A percentile compares a stretch with the other conserved stretches of the same genome.
phyloP scores from a whole-genome alignment of 305 asterid species.

The Fraxinus baroniana region DNA sequence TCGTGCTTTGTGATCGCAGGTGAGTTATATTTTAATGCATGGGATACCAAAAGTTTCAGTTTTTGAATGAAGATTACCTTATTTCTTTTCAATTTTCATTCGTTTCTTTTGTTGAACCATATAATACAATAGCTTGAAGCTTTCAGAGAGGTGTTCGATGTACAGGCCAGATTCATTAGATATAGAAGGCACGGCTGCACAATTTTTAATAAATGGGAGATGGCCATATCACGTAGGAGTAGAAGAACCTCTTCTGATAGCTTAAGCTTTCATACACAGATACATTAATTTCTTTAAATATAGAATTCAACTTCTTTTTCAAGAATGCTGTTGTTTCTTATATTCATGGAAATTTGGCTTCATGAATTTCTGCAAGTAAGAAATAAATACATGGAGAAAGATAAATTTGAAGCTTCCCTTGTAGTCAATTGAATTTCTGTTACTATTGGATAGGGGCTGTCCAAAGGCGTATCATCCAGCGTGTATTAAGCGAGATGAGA shows the following conservation, averaged over 20 bases:
- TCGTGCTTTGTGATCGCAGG: constrained; percentile 56
- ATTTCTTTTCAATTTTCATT: neutral
- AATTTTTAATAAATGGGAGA: neutral
- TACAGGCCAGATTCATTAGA: neutral
- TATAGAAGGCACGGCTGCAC: neutral
- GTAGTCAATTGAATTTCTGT: constrained; percentile 17
- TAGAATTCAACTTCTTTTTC: neutral
- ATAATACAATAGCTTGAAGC: neutral
- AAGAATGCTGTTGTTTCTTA: neutral
- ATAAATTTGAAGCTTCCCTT: neutral
- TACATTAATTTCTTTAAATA: neutral
- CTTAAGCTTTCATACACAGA: neutral
- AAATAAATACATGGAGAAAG: neutral
- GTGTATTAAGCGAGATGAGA: constrained; percentile 54
- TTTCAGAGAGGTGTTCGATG: neutral
- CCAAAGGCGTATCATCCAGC: constrained; percentile 58
- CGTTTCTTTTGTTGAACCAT: constrained; percentile 4
- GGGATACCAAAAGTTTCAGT: neutral
- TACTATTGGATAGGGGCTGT: constrained; percentile 44
- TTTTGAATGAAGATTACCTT: neutral
- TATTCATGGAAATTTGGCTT: neutral
- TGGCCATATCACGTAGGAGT: neutral
- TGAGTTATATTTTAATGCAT: constrained; percentile 23
- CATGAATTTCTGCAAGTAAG: neutral
- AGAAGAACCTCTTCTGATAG: neutral